Base-by-base conservation (phyloP, 2,329 filamentous ascomycete species). In the Phaeophleospora eucalypticola region DNA sequence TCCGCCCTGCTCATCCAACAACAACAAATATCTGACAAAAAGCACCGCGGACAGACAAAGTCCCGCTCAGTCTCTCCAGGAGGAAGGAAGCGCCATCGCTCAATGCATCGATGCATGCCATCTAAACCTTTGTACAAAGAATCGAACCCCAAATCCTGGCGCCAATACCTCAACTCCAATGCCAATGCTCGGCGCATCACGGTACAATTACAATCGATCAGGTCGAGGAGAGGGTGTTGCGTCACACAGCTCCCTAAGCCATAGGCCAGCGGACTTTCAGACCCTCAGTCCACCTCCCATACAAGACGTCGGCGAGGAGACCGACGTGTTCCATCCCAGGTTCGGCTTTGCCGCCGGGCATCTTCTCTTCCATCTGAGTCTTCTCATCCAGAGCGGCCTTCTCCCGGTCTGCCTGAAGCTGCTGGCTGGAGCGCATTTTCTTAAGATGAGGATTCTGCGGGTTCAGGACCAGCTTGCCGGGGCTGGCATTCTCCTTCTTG, bases 241-340 rank as follows among this genome's bases (percentile, higher is more conserved):
- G n/a, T n/a, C n/a, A n/a, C n/a, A n/a, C n/a, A n/a, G 40, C 37
- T 43, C 29, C 34, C 52, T 55, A 64, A 37, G 57, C 56, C 44
- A 60, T 37, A 17, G 60, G 58, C 74, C 74, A 77, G 36, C 72
- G 58, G 20, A 52, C 61, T 54, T 83, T 82, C 59, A 97, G 72
- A 1, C 89, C 89, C 48, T 94, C 87, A 2, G 84, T 82, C 93
- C 93, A 98, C 36, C 91, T 81, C 14, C 84, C 82, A 69, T 96
- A 97, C 16, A 98, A 78, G 16, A 95, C 87, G 65, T 96, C 89
- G 1, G 87, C 88, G 32, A 97, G 76, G 64, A 95, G 82, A 63
- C 89, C 88, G 56, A 86, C 87, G 68, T 96, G 91, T 68, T 96
- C 90, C 87, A 96, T 91, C 2, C 89, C 91, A 1, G 82, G 78